phyloP scores from a whole-genome alignment of 2,329 filamentous ascomycete genomes.

The Exophiala viscosa region DNA sequence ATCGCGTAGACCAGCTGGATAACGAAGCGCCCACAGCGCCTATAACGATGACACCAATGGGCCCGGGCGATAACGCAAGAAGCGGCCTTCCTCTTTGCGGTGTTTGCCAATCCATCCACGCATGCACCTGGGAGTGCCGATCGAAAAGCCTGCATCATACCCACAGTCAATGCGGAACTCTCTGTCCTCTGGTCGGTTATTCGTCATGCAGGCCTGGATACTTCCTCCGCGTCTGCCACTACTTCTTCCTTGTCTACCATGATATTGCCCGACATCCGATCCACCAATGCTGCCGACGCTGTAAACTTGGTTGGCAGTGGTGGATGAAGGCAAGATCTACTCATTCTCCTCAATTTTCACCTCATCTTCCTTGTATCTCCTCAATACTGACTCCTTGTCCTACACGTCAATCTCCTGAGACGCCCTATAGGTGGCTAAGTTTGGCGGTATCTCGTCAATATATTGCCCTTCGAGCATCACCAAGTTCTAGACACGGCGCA shows the following conservation, averaged over 20 bases:
- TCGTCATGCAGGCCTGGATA: not conserved
- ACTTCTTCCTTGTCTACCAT: not conserved
- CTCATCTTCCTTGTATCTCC: not conserved
- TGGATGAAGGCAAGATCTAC: not conserved
- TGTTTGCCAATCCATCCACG: not conserved
- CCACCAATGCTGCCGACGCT: not conserved
- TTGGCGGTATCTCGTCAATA: slow-evolving; percentile 6
- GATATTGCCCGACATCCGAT: not conserved
- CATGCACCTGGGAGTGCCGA: not conserved
- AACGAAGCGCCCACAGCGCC: not conserved
- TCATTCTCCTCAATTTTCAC: not conserved
- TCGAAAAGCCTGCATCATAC: no score
- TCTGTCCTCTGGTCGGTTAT: no score
- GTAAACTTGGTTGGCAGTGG: not conserved
- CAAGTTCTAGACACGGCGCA: slow-evolving; percentile 14
- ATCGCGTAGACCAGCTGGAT: not conserved
- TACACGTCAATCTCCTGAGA: slow-evolving; percentile 5
- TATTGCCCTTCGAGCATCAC: slow-evolving; percentile 12
- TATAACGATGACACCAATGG: not conserved
- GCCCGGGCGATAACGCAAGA: no score
- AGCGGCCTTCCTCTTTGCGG: no score
- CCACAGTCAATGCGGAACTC: no score
- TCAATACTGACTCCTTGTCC: slow-evolving; percentile 7
- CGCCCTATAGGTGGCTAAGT: slow-evolving; percentile 9
- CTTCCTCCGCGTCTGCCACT: not conserved